Evolutionary conservation across 331 rosid species (phyloP).

Genomic region (Malus hybrid): DNA sequence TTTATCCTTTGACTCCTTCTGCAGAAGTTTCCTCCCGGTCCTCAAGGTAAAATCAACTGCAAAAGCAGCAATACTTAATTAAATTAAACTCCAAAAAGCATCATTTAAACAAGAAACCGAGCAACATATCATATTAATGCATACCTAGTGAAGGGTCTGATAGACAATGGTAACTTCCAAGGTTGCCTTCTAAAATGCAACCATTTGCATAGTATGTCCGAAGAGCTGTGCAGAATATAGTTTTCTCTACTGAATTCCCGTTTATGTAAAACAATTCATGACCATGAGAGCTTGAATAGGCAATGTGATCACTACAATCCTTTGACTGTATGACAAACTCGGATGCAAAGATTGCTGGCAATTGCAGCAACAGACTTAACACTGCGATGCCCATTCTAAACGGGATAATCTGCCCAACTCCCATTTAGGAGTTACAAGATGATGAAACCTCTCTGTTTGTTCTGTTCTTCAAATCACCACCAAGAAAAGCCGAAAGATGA

Average conservation of each 20-base stretch:
- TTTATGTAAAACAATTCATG: constrained; percentile 48
- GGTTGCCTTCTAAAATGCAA: constrained; percentile 36
- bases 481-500: background rate
- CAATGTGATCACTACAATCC: constrained; percentile 51
- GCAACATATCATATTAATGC: constrained; percentile 6
- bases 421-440: constrained; percentile 10
- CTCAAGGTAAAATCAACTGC: constrained; percentile 40
- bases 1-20: constrained; percentile 21
- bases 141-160: constrained; percentile 47
- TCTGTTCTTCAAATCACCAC: background rate
- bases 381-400: constrained; percentile 36
- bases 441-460: constrained; percentile 26
- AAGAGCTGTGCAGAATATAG: constrained; percentile 53
- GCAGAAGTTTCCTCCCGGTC: constrained; percentile 60
- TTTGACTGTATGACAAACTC: constrained; percentile 30
- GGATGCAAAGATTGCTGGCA: constrained; percentile 38
- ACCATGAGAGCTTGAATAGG: constrained; percentile 39
- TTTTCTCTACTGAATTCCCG: constrained; percentile 40
- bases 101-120: background rate
- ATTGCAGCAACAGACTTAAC: constrained; percentile 32
- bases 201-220: constrained; percentile 44
- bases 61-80: constrained; percentile 17
- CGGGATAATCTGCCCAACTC: constrained; percentile 10
- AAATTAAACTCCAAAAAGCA: background rate
- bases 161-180: constrained; percentile 37